These are phyloP conservation scores for Peronospora farinosa DNA, from an alignment of 352 stramenopile species.

Conservation along the genomic window DNA sequence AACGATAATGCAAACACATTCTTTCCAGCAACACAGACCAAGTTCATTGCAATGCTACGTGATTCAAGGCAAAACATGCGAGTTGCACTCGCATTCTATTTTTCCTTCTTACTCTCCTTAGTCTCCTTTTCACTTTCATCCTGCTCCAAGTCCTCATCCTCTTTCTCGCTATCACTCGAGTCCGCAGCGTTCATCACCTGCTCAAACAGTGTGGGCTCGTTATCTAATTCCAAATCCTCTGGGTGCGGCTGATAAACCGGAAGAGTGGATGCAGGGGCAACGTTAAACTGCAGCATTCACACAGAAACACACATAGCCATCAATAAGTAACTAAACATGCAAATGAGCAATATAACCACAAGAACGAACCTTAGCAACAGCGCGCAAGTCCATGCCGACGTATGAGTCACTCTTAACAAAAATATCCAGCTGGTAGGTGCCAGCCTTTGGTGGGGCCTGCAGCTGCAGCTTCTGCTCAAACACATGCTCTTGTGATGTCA, in stretches of 20 bases:
- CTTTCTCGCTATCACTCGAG: constrained; percentile 84
- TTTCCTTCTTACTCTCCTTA: constrained; percentile 60
- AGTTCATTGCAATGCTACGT: constrained; percentile 21
- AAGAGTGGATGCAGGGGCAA: constrained; percentile 88
- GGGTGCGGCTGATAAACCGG: constrained; percentile 95
- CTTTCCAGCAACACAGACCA: constrained; percentile 16
- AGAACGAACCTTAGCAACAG: constrained; percentile 76
- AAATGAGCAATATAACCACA: background rate
- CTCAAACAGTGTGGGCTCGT: constrained; percentile 99
- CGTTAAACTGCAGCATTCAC: constrained; percentile 76
- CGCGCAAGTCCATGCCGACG: constrained; percentile 92
- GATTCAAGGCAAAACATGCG: constrained; percentile 28
- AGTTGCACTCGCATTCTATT: constrained; percentile 43
- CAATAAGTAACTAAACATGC: constrained; percentile 1
- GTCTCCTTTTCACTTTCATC: constrained; percentile 47
- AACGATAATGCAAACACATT: constrained; percentile 9
- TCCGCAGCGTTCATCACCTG: constrained; percentile 89
- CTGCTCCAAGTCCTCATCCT: constrained; percentile 51
- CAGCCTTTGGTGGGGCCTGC: constrained; percentile 90
- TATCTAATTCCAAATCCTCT: constrained; percentile 98
- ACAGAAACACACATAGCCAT: constrained; percentile 5
- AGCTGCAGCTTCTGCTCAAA: constrained; percentile 93
- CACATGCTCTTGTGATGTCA: constrained; percentile 86
- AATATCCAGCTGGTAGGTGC: constrained; percentile 95
- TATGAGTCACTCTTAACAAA: constrained; percentile 98